A percentile compares a stretch with the other conserved stretches of the same genome.
Evolutionary conservation across 768 basidiomycete genomes (phyloP).

Genomic region (Kwoniella pini): DNA sequence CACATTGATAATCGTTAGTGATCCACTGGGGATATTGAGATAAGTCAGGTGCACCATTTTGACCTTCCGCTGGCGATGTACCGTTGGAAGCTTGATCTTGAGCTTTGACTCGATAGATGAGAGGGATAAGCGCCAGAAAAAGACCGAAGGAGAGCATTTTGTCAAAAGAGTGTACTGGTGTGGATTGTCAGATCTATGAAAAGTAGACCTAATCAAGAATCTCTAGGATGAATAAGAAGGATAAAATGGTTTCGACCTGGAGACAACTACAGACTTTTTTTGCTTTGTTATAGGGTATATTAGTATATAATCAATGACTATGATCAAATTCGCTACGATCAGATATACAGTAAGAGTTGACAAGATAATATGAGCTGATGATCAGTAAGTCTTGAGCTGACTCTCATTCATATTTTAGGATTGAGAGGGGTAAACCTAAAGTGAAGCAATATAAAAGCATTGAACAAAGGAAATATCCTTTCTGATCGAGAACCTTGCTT

Average conservation of each 20-base stretch:
- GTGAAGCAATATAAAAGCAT: neutral
- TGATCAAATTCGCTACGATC: too few relatives aligned
- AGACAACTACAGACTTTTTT: too few relatives aligned
- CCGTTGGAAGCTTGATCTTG: neutral
- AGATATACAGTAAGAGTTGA: too few relatives aligned
- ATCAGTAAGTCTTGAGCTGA: too few relatives aligned
- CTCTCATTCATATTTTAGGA: too few relatives aligned
- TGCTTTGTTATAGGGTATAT: too few relatives aligned
- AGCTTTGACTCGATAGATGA: constrained; percentile 1
- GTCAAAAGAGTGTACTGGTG: neutral
- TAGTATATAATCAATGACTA: too few relatives aligned
- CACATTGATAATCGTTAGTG: constrained; percentile 31
- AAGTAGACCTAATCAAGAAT: too few relatives aligned
- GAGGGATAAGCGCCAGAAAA: neutral
- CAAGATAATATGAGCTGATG: too few relatives aligned
- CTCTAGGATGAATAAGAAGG: too few relatives aligned
- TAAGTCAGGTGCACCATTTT: constrained; percentile 1
- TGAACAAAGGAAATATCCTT: constrained; percentile 4
- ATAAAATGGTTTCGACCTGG: too few relatives aligned
- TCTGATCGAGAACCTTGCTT: neutral
- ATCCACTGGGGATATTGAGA: constrained; percentile 23
- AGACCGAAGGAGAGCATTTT: neutral
- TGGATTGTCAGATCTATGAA: too few relatives aligned
- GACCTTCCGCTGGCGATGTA: neutral
- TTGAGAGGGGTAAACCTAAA: neutral